Evolutionary conservation across 768 basidiomycete genomes (phyloP).

Genomic region (Lepiota venenata): DNA sequence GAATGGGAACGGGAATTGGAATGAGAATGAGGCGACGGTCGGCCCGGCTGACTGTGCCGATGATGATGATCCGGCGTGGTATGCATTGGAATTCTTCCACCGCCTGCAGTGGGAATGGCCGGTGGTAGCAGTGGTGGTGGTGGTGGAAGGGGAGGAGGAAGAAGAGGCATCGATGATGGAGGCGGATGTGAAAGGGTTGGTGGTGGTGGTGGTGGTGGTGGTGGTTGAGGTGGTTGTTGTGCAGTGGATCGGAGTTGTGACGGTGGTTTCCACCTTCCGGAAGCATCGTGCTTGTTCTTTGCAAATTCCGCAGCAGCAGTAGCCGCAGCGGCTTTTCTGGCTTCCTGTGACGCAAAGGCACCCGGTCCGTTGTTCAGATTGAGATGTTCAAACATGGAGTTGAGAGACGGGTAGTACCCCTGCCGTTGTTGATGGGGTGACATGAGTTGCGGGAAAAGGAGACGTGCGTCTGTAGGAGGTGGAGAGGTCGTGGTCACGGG

Average conservation of each 20-base stretch:
- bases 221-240: conserved; percentile 1
- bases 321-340: conserved; percentile 22
- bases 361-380: conserved; percentile 10
- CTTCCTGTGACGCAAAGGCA: conserved; percentile 7
- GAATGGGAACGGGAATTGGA: no score
- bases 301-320: conserved; percentile 25
- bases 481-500: conserved; percentile 74
- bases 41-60: no score
- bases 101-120: neutral
- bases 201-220: conserved; percentile 11
- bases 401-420: conserved; percentile 75
- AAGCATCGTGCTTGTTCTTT: conserved; percentile 14
- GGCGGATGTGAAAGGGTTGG: neutral
- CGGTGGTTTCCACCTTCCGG: neutral
- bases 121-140: conserved; percentile 6
- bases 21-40: no score
- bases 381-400: conserved; percentile 61
- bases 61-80: no score
- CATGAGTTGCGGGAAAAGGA: conserved; percentile 74
- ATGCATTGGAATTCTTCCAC: neutral
- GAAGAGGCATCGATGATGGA: conserved; percentile 2
- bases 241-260: conserved; percentile 14
- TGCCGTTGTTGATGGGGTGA: conserved; percentile 73
- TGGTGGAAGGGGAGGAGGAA: conserved; percentile 10
- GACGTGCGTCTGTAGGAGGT: conserved; percentile 44